Evolutionary conservation across 225 moss, liverwort and hornwort genomes (phyloP).

Genomic region (Lunularia cruciata): DNA sequence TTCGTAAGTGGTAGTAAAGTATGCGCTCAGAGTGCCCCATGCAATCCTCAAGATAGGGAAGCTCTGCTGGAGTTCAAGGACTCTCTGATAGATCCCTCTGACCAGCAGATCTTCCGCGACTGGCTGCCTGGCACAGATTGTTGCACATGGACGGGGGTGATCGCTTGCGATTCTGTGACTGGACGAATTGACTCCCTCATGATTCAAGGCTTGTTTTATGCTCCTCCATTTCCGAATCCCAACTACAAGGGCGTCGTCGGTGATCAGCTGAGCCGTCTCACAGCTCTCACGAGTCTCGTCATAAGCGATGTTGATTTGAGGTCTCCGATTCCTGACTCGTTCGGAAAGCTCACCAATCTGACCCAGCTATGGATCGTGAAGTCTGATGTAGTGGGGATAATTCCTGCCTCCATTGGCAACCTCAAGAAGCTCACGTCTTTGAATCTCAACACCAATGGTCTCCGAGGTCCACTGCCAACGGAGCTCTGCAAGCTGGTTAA

Average conservation of each 20-base stretch:
- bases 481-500: not conserved
- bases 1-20: not conserved
- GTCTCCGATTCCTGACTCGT: not conserved
- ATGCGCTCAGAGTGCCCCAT: not conserved
- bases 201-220: not conserved
- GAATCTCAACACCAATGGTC: not conserved
- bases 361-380: not conserved
- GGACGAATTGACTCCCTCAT: not conserved
- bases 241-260: not conserved
- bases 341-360: not conserved
- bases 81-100: not conserved
- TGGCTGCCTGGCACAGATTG: constrained; percentile 6
- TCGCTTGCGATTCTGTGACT: not conserved
- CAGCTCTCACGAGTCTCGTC: not conserved
- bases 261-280: not conserved
- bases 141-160: not conserved
- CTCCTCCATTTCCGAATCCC: not conserved
- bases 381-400: not conserved
- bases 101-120: not conserved
- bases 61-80: constrained; percentile 9
- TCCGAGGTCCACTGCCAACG: not conserved
- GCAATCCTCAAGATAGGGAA: not conserved
- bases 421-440: not conserved
- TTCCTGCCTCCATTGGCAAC: constrained; percentile 11
- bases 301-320: not conserved